A percentile compares a stretch with the other conserved stretches of the same genome.
Evolutionary conservation across 2,329 filamentous ascomycete species (phyloP).

Genomic region (Furcasterigmium furcatum): DNA sequence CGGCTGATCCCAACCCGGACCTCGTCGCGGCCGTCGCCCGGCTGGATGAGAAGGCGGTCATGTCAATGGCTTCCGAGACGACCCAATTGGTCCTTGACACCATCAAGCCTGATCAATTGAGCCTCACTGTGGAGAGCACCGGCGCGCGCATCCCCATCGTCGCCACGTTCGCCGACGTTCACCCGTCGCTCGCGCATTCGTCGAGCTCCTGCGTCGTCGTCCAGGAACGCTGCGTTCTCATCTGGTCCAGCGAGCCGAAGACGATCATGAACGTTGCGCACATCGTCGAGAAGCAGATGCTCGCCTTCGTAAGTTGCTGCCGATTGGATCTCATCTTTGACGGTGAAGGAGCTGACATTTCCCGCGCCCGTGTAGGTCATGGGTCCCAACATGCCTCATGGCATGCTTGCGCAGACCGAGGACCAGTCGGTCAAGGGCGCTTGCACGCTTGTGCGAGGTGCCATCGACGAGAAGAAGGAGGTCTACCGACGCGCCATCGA

Average conservation of each 20-base stretch:
- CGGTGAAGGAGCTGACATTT: too few relatives aligned
- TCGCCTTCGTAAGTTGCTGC: conserved; percentile 16
- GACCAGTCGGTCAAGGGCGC: too few relatives aligned
- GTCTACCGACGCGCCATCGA: conserved; percentile 18
- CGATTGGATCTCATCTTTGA: too few relatives aligned
- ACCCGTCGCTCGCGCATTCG: conserved; percentile 9
- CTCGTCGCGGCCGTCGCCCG: conserved; percentile 14
- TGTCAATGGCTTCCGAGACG: conserved; percentile 20
- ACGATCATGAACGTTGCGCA: conserved; percentile 18
- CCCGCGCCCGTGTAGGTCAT: conserved; percentile 5
- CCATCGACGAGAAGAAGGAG: conserved; percentile 19
- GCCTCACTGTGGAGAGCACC: conserved; percentile 14
- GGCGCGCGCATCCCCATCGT: conserved; percentile 19
- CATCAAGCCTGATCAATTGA: conserved; percentile 14
- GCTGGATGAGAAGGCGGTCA: conserved; percentile 15
- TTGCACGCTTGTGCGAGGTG: conserved; percentile 17
- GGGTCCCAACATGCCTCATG: conserved; percentile 18
- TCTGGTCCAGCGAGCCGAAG: conserved; percentile 19
- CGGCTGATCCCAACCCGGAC: conserved; percentile 17
- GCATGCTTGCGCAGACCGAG: conserved; percentile 16
- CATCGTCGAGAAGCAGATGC: conserved; percentile 28
- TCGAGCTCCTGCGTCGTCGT: conserved; percentile 17
- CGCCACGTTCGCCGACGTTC: conserved; percentile 12
- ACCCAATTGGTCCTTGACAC: conserved; percentile 14
- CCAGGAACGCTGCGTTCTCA: conserved; percentile 16